Evolutionary conservation across 2,329 filamentous ascomycete genomes (phyloP).

Genomic region (Ophiosphaerella korrae): DNA sequence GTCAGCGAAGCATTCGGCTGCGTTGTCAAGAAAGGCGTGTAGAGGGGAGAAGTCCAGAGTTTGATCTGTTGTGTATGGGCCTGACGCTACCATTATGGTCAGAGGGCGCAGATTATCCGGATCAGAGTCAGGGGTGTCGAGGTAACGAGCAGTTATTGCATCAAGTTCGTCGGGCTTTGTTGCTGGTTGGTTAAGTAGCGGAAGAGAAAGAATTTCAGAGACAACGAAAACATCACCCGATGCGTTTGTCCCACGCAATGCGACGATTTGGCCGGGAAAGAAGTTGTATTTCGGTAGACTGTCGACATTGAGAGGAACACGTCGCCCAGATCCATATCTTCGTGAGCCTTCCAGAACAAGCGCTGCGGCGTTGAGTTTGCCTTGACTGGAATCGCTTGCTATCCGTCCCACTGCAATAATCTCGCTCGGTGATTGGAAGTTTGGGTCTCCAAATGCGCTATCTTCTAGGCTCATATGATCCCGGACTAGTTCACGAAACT

Average conservation of each 20-base stretch:
- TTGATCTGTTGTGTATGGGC: constrained; percentile 90
- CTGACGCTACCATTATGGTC: constrained; percentile 77
- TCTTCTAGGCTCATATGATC: constrained; percentile 78
- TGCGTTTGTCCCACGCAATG: constrained; percentile 82
- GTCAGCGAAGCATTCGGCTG: constrained; percentile 76
- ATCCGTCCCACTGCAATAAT: constrained; percentile 91
- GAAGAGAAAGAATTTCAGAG: constrained; percentile 74
- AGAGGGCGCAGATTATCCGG: constrained; percentile 64
- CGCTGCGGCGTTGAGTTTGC: constrained; percentile 82
- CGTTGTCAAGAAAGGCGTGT: constrained; percentile 77
- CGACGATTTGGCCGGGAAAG: constrained; percentile 94
- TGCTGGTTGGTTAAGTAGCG: constrained; percentile 74
- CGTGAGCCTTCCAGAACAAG: constrained; percentile 88
- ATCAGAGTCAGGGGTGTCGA: constrained; percentile 63
- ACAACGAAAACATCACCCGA: constrained; percentile 84
- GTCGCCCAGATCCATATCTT: constrained; percentile 78
- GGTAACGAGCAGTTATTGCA: constrained; percentile 70
- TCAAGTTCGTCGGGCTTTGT: constrained; percentile 70
- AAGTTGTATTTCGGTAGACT: constrained; percentile 74
- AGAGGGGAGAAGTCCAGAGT: constrained; percentile 90
- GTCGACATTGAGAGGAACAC: constrained; percentile 79
- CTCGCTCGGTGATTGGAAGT: constrained; percentile 80
- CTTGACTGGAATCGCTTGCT: constrained; percentile 83
- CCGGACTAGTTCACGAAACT: constrained; percentile 76
- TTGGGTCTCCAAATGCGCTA: constrained; percentile 83